Conservation (phyloP, 2,329 filamentous ascomycete genomes). For the Sordariomycetes sp. region DNA sequence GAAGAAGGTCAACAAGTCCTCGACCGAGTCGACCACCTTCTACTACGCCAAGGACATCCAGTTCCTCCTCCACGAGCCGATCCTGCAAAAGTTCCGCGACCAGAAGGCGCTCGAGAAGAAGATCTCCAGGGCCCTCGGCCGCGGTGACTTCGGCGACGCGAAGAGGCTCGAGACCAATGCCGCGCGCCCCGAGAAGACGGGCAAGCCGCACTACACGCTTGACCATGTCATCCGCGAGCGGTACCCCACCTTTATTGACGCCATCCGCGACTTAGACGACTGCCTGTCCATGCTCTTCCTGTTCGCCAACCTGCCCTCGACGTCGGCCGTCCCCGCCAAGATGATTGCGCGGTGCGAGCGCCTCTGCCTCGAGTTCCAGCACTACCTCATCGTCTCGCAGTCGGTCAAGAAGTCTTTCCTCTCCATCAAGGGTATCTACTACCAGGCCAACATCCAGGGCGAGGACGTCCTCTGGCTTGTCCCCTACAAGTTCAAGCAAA, state of each 20-base stretch:
- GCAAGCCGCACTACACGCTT: constrained; percentile 78
- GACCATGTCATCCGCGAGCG: constrained; percentile 97
- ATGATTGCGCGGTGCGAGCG: constrained; percentile 93
- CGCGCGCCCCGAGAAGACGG: constrained; percentile 75
- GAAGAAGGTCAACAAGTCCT: constrained; percentile 90
- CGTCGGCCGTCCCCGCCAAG: constrained; percentile 78
- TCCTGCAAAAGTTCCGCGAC: constrained; percentile 89
- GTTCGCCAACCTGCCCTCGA: constrained; percentile 91
- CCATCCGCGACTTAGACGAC: constrained; percentile 88
- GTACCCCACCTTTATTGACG: constrained; percentile 94
- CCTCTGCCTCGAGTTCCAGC: constrained; percentile 88
- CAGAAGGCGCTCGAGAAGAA: constrained; percentile 97
- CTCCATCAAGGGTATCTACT: constrained; percentile 98
- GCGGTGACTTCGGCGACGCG: constrained; percentile 83
- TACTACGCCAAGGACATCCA: constrained; percentile 91
- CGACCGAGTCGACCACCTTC: constrained; percentile 85
- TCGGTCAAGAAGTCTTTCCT: constrained; percentile 91
- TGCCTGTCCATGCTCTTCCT: constrained; percentile 94
- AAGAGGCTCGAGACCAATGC: constrained; percentile 79
- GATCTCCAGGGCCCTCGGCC: constrained; percentile 81
- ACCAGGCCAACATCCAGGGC: constrained; percentile 92
- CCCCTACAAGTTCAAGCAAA: constrained; percentile 95
- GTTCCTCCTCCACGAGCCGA: constrained; percentile 91
- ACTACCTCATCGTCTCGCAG: constrained; percentile 88
- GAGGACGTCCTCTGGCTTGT: constrained; percentile 96